A percentile compares a stretch with the other conserved stretches of the same genome.
These are phyloP conservation scores for Suillus discolor DNA, from an alignment of 768 basidiomycete genomes.

Conservation along the genomic window DNA sequence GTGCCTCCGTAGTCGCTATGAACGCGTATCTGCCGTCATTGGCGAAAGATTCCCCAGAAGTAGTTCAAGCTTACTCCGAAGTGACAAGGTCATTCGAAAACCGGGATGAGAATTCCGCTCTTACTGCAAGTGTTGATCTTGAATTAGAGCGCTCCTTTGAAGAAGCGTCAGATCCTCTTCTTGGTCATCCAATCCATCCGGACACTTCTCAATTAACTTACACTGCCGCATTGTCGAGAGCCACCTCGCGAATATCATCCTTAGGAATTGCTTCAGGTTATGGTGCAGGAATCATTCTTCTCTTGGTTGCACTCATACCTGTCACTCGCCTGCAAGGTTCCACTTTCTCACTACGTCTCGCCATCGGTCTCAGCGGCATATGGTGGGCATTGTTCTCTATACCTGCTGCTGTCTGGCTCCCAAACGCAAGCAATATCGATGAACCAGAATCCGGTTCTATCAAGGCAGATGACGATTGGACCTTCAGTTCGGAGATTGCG, in stretches of 20 bases:
- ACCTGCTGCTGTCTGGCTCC: conserved; percentile 77
- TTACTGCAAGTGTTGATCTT: conserved; percentile 12
- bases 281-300: conserved; percentile 74
- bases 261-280: conserved; percentile 88
- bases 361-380: conserved; percentile 80
- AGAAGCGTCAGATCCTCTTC: conserved; percentile 42
- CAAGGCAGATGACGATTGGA: conserved; percentile 42
- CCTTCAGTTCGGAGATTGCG: conserved; percentile 50
- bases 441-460: conserved; percentile 15
- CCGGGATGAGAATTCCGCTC: conserved; percentile 16
- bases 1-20: conserved; percentile 84
- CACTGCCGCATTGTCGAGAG: conserved; percentile 60
- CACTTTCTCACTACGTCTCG: conserved; percentile 77
- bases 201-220: conserved; percentile 44
- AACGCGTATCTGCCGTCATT: conserved; percentile 86
- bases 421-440: conserved; percentile 32
- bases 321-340: conserved; percentile 74
- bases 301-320: conserved; percentile 77
- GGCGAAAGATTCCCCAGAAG: conserved; percentile 66
- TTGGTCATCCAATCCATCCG: conserved; percentile 20
- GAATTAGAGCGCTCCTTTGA: conserved; percentile 28
- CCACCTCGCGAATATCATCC: conserved; percentile 83
- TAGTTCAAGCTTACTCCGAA: conserved; percentile 42
- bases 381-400: conserved; percentile 90
- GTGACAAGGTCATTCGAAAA: conserved; percentile 18